These are phyloP conservation scores for Paralagenidium karlingii DNA, from an alignment of 352 stramenopile genomes.

Conservation along the genomic window DNA sequence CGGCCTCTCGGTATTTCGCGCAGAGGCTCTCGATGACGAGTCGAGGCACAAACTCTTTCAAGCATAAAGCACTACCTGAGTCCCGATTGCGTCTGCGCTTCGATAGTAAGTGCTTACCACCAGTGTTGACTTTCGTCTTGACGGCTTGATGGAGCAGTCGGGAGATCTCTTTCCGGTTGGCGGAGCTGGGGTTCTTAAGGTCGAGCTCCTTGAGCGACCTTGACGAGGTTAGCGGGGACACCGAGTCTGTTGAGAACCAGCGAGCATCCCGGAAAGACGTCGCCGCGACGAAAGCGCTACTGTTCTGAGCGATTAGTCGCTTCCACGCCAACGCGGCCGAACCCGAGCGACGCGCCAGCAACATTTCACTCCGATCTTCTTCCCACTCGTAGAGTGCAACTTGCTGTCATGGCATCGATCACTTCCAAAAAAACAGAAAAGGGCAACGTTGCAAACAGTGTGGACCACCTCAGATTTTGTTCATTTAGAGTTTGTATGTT, in stretches of 20 bases:
- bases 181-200: conserved; percentile 18
- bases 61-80: background rate
- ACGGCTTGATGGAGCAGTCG: conserved; percentile 60
- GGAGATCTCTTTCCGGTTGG: conserved; percentile 21
- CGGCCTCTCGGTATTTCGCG: conserved; percentile 35
- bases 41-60: conserved; percentile 65
- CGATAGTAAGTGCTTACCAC: conserved; percentile 18
- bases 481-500: conserved; percentile 29
- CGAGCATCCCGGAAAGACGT: no score
- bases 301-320: no score
- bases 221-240: conserved; percentile 19
- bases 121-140: conserved; percentile 46
- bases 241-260: no score
- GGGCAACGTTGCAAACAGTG: background rate
- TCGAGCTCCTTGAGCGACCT: conserved; percentile 37
- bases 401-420: conserved; percentile 5
- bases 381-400: conserved; percentile 13
- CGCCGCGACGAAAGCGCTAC: no score
- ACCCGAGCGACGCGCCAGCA: no score
- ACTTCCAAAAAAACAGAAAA: conserved; percentile 1
- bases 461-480: background rate
- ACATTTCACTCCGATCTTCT: conserved; percentile 12
- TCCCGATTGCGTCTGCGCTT: background rate
- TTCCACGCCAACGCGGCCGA: no score
- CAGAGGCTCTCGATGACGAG: conserved; percentile 59